phyloP scores from a whole-genome alignment of 345 rosid genomes.

The Turnera subulata region DNA sequence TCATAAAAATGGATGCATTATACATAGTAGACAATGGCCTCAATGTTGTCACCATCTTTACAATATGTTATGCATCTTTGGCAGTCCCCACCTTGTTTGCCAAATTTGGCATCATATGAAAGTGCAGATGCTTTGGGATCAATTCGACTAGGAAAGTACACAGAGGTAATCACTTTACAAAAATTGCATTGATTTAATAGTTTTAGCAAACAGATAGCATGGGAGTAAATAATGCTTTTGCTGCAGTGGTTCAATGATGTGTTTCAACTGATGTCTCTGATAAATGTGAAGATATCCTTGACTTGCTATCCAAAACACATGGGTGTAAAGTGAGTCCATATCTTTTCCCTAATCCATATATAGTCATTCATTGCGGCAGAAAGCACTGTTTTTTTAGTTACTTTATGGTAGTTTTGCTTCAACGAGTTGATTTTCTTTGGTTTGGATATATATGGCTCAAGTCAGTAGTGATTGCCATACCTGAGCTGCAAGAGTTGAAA shows the following conservation, averaged over 20 bases:
- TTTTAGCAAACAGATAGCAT: neutral
- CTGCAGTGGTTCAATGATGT: slow-evolving; percentile 94
- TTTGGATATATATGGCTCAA: slow-evolving; percentile 27
- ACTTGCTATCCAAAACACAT: slow-evolving; percentile 51
- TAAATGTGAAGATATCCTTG: slow-evolving; percentile 66
- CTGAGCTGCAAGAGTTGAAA: slow-evolving; percentile 81
- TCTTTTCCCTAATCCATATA: no score
- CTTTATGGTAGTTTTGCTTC: no score
- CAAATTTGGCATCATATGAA: slow-evolving; percentile 46
- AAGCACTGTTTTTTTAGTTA: neutral
- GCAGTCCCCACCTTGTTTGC: slow-evolving; percentile 75
- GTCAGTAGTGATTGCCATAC: slow-evolving; percentile 75
- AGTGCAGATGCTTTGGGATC: slow-evolving; percentile 44
- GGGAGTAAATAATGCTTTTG: slow-evolving; percentile 10
- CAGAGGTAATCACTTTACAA: slow-evolving; percentile 38
- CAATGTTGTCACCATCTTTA: neutral
- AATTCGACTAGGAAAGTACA: slow-evolving; percentile 70
- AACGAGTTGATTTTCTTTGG: neutral
- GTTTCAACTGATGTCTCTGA: slow-evolving; percentile 62
- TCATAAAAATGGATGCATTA: no score
- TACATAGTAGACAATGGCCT: no score
- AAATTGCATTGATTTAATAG: slow-evolving; percentile 1
- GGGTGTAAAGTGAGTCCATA: slow-evolving; percentile 64
- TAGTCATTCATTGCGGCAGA: no score
- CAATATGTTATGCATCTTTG: slow-evolving; percentile 4